Evolutionary conservation across 257 asterid genomes (phyloP), one percentile per base, ranked within the genome.

Genomic region (Ligustrum vulgare): DNA sequence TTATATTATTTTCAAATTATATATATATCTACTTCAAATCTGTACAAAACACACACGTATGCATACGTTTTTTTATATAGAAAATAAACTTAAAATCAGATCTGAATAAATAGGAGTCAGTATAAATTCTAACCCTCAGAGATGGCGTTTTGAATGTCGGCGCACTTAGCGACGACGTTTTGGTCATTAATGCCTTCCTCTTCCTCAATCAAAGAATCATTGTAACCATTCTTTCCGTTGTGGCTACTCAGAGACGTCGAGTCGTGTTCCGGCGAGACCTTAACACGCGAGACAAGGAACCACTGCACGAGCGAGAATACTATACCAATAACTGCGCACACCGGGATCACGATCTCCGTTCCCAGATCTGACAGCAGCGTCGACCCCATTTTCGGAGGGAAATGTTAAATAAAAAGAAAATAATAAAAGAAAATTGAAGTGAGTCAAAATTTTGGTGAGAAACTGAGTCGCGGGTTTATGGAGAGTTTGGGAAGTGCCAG

Each of bases 61-160:
- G 33, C 25, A 20, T 9, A n/a, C 66, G 16, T 3, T 22, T 32
- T 0, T 7, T 43, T 22, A 73, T 20, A 15, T n/a, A 28, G 3
- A 0, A 58, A 10, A 16, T 2, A 33, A 0, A 25, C 10, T 39
- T 41, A 43, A 41, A 79, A 70, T 23, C 65, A 89, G 86, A 88
- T 87, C 83, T 81, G 56, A 4, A 8, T 22, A 1, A 58, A 63
- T 69, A 31, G 45, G 43, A 60, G 67, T 25, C 2, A 10, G 67
- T 35, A 22, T 66, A 28, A 70, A 73, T 68, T 28, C 85, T 86
- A 8, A 93, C 98, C 98, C 74, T 93, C 96, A 13, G 97, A 91
- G 67, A 89, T 91, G 58, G 98, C 98, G 76, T 10, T 87, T 77
- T 93, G 97, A 82, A 91, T 91, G 72, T 91, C 97, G 72, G 98